A percentile compares a stretch with the other conserved stretches of the same genome.
Conservation (phyloP, 345 rosid genomes). For the Diplotaxis tenuifolia region DNA sequence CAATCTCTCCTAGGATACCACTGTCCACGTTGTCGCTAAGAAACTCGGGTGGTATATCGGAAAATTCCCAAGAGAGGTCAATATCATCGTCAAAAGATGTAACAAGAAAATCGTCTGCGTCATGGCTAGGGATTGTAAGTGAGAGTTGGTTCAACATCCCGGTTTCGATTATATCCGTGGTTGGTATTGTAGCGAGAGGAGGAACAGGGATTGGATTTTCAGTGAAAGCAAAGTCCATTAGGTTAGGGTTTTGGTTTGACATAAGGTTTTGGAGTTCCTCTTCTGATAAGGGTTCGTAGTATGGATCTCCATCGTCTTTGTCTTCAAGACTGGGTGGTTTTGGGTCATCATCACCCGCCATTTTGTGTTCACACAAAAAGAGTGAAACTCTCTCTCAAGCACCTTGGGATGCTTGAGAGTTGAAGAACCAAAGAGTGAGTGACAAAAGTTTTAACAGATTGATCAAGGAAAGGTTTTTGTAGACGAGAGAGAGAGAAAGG, state of each 20-base stretch:
- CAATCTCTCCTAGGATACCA: not conserved
- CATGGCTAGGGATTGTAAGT: not conserved
- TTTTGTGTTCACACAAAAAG: not conserved
- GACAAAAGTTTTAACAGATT: not conserved
- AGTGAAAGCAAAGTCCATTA: not conserved
- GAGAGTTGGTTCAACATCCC: not conserved
- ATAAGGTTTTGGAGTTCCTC: not conserved
- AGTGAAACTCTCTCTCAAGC: conserved; percentile 29
- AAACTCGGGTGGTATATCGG: not conserved
- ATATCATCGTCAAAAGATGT: not conserved
- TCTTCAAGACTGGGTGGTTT: not conserved
- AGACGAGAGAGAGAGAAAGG: not conserved
- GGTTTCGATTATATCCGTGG: not conserved
- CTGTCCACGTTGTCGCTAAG: not conserved
- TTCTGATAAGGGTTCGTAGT: not conserved
- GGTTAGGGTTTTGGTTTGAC: not conserved
- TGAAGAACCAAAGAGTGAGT: conserved; percentile 26
- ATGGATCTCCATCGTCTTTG: not conserved
- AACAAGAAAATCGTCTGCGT: not conserved
- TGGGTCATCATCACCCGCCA: conserved; percentile 21
- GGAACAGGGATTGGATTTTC: not conserved
- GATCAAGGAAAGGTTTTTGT: conserved; percentile 15
- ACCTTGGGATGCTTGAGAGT: conserved; percentile 34
- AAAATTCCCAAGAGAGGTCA: not conserved
- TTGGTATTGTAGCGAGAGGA: not conserved